Conservation (phyloP, 1,284 basidiomycete genomes). For the Ganoderma resinaceum region DNA sequence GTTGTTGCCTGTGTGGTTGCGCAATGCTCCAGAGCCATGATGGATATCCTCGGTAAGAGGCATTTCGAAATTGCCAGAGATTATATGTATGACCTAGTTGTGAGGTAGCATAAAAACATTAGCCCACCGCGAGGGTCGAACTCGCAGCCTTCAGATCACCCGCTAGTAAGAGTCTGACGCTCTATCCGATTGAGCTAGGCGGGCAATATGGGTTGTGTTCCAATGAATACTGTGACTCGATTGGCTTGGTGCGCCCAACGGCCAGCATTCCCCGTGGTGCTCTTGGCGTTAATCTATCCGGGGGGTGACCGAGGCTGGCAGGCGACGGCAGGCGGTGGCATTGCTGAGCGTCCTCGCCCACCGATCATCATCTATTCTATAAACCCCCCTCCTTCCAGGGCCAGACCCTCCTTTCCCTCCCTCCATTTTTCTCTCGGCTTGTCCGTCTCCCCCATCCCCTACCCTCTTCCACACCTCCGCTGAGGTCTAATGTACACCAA, state of each 20-base stretch:
- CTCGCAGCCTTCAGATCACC: slow-evolving; percentile 85
- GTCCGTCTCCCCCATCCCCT: slow-evolving; percentile 13
- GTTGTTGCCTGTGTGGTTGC: too few species aligned
- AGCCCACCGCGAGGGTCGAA: slow-evolving; percentile 93
- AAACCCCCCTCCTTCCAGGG: slow-evolving; percentile 10
- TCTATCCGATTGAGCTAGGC: slow-evolving; percentile 90
- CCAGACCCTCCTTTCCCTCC: slow-evolving; percentile 12
- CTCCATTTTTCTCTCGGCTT: slow-evolving; percentile 7
- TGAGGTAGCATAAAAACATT: slow-evolving; percentile 32
- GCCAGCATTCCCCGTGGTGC: not conserved
- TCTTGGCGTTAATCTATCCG: not conserved
- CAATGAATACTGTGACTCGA: not conserved
- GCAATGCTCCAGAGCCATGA: too few species aligned
- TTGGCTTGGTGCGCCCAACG: not conserved
- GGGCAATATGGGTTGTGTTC: slow-evolving; percentile 45
- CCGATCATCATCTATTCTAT: slow-evolving; percentile 9
- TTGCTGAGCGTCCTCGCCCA: not conserved
- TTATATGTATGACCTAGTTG: too few species aligned
- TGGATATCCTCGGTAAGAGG: too few species aligned
- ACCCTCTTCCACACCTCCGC: slow-evolving; percentile 23
- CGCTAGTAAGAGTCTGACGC: slow-evolving; percentile 72
- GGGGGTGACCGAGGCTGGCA: not conserved
- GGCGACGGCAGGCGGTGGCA: not conserved
- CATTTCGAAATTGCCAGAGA: too few species aligned
- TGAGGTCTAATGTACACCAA: slow-evolving; percentile 34